These are phyloP conservation scores for Clarireedia hainanense DNA, from an alignment of 2,329 filamentous ascomycete genomes.

Conservation along the genomic window DNA sequence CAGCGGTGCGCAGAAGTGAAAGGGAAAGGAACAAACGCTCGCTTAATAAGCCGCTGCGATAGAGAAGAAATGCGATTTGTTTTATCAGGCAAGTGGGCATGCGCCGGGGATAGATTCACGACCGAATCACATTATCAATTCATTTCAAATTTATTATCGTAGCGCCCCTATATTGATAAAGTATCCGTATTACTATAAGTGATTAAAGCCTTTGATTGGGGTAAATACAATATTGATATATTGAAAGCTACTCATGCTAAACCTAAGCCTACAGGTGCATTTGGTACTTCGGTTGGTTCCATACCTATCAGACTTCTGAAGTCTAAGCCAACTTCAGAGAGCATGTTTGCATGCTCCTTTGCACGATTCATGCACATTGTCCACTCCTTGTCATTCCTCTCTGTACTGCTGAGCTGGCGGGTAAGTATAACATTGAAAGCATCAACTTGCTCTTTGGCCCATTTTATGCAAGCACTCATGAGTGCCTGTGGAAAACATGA, in stretches of 20 bases:
- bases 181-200: neutral
- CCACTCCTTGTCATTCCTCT: slow-evolving; percentile 69
- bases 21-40: slow-evolving; percentile 6
- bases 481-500: slow-evolving; percentile 76
- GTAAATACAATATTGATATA: neutral
- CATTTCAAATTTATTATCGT: neutral
- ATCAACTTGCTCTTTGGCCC: slow-evolving; percentile 94
- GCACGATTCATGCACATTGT: slow-evolving; percentile 75
- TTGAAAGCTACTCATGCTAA: slow-evolving; percentile 11
- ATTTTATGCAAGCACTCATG: slow-evolving; percentile 93
- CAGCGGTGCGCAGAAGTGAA: slow-evolving; percentile 9
- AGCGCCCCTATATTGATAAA: neutral
- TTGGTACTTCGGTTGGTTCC: slow-evolving; percentile 28
- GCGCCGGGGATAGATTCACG: neutral
- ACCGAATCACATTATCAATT: no score
- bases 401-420: slow-evolving; percentile 80
- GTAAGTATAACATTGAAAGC: slow-evolving; percentile 78
- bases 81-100: slow-evolving; percentile 8
- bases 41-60: slow-evolving; percentile 7
- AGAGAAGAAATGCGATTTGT: neutral
- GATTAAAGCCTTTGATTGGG: neutral
- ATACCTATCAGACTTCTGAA: slow-evolving; percentile 75
- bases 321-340: slow-evolving; percentile 82
- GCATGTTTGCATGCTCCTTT: slow-evolving; percentile 68
- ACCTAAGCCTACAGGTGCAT: slow-evolving; percentile 35